These are phyloP conservation scores for Tetracladium maxilliforme DNA, from an alignment of 2,329 filamentous ascomycete genomes.

Conservation along the genomic window DNA sequence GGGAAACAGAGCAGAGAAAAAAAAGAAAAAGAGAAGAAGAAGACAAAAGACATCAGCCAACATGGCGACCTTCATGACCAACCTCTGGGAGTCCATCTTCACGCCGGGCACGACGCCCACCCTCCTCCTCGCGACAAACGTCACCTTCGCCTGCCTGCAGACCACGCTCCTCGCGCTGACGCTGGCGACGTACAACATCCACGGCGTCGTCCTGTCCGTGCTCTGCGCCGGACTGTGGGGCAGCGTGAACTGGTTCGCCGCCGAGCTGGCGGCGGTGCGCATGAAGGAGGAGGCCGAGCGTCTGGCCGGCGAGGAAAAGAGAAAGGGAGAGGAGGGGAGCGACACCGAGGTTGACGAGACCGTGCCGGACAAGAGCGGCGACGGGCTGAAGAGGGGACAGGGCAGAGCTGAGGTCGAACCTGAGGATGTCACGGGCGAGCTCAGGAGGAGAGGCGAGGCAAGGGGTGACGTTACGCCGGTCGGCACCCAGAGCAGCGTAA, in stretches of 20 bases:
- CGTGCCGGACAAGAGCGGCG: slow-evolving; percentile 26
- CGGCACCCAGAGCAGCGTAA: slow-evolving; percentile 39
- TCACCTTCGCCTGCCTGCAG: slow-evolving; percentile 76
- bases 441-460: slow-evolving; percentile 14
- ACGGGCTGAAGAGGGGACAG: slow-evolving; percentile 2
- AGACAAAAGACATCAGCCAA: too few species aligned
- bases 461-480: slow-evolving; percentile 12
- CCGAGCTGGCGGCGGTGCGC: slow-evolving; percentile 38
- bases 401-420: slow-evolving; percentile 13
- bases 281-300: slow-evolving; percentile 25
- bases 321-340: slow-evolving; percentile 9
- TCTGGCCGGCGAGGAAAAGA: slow-evolving; percentile 19
- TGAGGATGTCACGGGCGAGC: slow-evolving; percentile 9
- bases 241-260: slow-evolving; percentile 93
- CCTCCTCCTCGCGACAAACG: slow-evolving; percentile 80
- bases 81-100: slow-evolving; percentile 88
- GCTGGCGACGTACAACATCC: slow-evolving; percentile 69
- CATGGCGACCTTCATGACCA: slow-evolving; percentile 51
- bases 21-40: too few species aligned
- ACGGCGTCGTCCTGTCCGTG: slow-evolving; percentile 71
- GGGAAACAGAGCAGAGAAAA: too few species aligned
- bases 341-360: slow-evolving; percentile 28
- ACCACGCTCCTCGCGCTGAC: slow-evolving; percentile 62
- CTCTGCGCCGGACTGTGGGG: slow-evolving; percentile 78
- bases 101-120: slow-evolving; percentile 80